Conservation (phyloP, 2,329 filamentous ascomycete species). For the Aspergillus transmontanensis region DNA sequence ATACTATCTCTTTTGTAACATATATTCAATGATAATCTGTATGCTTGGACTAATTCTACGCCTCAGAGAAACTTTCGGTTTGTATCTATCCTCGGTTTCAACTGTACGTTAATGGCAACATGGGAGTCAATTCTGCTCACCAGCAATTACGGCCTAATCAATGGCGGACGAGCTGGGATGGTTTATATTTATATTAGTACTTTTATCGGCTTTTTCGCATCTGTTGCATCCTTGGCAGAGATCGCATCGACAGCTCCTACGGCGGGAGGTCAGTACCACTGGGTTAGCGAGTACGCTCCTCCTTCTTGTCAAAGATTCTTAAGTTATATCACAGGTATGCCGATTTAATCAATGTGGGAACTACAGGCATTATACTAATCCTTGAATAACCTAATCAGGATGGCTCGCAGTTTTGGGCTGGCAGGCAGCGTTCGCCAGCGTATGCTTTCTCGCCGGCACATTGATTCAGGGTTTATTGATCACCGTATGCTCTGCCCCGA, state of each 20-base stretch:
- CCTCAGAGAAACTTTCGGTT: conserved; percentile 39
- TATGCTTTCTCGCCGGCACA: conserved; percentile 35
- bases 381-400: conserved; percentile 19
- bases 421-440: conserved; percentile 37
- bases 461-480: conserved; percentile 39
- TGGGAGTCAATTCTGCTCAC: conserved; percentile 42
- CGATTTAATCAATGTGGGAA: background rate
- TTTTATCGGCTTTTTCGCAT: conserved; percentile 39
- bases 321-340: conserved; percentile 39
- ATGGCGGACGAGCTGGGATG: conserved; percentile 39
- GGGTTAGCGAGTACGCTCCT: conserved; percentile 41
- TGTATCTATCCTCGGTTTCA: conserved; percentile 43
- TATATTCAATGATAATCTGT: background rate
- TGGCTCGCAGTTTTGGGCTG: conserved; percentile 43
- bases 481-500: conserved; percentile 29
- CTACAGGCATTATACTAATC: background rate
- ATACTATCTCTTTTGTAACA: background rate
- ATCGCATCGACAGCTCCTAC: conserved; percentile 37
- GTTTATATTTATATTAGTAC: conserved; percentile 39
- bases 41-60: background rate
- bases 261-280: conserved; percentile 44
- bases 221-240: conserved; percentile 42
- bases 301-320: conserved; percentile 35
- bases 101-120: conserved; percentile 43
- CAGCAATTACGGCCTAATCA: conserved; percentile 30